These are phyloP conservation scores for Misopates orontium DNA, from an alignment of 257 asterid species.

Conservation along the genomic window DNA sequence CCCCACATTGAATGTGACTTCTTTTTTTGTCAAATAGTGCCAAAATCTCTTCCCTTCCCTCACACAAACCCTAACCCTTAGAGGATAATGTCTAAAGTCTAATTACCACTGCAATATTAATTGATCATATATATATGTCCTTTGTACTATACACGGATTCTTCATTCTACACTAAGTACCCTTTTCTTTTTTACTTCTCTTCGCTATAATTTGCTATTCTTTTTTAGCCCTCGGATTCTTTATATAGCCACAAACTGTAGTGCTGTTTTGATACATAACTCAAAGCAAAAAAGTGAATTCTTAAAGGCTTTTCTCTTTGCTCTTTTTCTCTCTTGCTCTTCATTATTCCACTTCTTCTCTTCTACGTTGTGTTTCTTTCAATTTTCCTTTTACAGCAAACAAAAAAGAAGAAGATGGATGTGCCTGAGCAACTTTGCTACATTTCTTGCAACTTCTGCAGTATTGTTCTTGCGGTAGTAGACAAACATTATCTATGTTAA, in stretches of 20 bases:
- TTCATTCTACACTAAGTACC: too few species aligned
- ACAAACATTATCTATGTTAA: constrained; percentile 21
- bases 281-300: constrained; percentile 15
- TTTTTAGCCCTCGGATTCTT: constrained; percentile 32
- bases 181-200: constrained; percentile 27
- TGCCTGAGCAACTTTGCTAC: constrained; percentile 75
- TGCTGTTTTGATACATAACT: constrained; percentile 31
- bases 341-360: constrained; percentile 7
- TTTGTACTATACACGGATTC: not conserved
- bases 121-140: not conserved
- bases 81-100: not conserved
- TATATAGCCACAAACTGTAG: constrained; percentile 35
- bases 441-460: constrained; percentile 93
- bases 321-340: not conserved
- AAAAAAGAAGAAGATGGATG: constrained; percentile 31
- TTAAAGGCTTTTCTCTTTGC: constrained; percentile 16
- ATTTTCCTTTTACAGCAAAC: not conserved
- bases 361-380: not conserved
- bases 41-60: constrained; percentile 28
- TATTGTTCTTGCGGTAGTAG: constrained; percentile 84
- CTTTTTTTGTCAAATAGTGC: constrained; percentile 31
- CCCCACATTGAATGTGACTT: constrained; percentile 16
- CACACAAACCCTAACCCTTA: constrained; percentile 37
- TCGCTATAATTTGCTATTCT: constrained; percentile 8
- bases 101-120: not conserved